Evolutionary conservation across 2,329 filamentous ascomycete species (phyloP).

Genomic region (Rhynchosporium graminicola): DNA sequence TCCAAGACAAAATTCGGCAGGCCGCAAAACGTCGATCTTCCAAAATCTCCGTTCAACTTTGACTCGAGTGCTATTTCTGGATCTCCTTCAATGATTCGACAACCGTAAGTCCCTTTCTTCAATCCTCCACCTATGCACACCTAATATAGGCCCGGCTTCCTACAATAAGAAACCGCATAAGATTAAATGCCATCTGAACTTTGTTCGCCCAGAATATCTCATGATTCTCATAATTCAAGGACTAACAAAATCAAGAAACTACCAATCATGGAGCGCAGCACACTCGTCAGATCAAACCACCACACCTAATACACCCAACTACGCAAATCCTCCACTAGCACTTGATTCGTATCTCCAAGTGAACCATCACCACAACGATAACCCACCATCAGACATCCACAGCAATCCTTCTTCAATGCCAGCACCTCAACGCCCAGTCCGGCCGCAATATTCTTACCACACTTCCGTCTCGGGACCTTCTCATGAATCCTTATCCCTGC

Average conservation of each 20-base stretch:
- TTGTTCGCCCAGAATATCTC: neutral
- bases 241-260: conserved; percentile 34
- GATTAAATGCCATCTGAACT: neutral
- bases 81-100: conserved; percentile 36
- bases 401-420: conserved; percentile 19
- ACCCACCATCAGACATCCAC: conserved; percentile 31
- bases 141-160: too few species aligned
- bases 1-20: conserved; percentile 33
- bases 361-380: conserved; percentile 26
- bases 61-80: conserved; percentile 35
- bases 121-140: neutral
- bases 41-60: conserved; percentile 40
- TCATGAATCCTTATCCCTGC: conserved; percentile 21
- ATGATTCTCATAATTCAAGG: conserved; percentile 18
- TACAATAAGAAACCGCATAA: too few species aligned
- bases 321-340: conserved; percentile 28
- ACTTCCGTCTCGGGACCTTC: conserved; percentile 23
- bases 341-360: conserved; percentile 37
- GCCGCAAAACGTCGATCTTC: conserved; percentile 35
- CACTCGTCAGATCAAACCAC: conserved; percentile 36
- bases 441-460: conserved; percentile 29
- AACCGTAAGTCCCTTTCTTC: conserved; percentile 33
- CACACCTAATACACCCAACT: conserved; percentile 33
- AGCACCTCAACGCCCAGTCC: conserved; percentile 15
- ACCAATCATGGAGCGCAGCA: conserved; percentile 34